Conservation (phyloP, 1,139 yeast genomes). For the Spathaspora sp. region DNA sequence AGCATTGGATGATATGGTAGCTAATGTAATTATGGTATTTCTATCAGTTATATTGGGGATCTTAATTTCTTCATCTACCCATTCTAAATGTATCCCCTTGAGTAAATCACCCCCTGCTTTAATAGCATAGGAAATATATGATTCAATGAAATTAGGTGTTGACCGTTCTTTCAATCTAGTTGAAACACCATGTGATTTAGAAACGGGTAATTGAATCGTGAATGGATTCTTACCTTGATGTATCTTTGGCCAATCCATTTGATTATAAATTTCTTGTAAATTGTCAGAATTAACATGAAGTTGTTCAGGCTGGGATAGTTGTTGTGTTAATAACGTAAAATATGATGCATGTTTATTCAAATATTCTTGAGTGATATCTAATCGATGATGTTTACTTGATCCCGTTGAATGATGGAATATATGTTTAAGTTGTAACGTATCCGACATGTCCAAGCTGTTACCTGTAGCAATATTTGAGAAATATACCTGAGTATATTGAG, state of each 20-base stretch:
- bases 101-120: conserved; percentile 42
- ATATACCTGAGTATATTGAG: background rate
- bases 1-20: conserved; percentile 88
- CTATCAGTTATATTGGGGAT: conserved; percentile 78
- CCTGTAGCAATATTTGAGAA: background rate
- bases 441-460: background rate
- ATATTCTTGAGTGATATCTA: conserved; percentile 47
- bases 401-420: conserved; percentile 56
- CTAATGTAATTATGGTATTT: conserved; percentile 71
- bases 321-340: conserved; percentile 8
- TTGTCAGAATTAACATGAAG: conserved; percentile 11
- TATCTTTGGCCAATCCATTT: conserved; percentile 41
- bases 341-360: conserved; percentile 19
- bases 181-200: conserved; percentile 24
- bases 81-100: conserved; percentile 49
- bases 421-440: conserved; percentile 38
- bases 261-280: conserved; percentile 26
- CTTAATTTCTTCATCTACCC: conserved; percentile 49
- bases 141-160: conserved; percentile 63
- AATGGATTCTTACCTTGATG: conserved; percentile 43
- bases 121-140: conserved; percentile 61
- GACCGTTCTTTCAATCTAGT: conserved; percentile 56
- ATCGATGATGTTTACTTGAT: conserved; percentile 28
- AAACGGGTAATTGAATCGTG: conserved; percentile 33
- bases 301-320: conserved; percentile 5